These are phyloP conservation scores for Batkoa obscura DNA, from an alignment of 371 early-diverging fungal species.

Conservation along the genomic window DNA sequence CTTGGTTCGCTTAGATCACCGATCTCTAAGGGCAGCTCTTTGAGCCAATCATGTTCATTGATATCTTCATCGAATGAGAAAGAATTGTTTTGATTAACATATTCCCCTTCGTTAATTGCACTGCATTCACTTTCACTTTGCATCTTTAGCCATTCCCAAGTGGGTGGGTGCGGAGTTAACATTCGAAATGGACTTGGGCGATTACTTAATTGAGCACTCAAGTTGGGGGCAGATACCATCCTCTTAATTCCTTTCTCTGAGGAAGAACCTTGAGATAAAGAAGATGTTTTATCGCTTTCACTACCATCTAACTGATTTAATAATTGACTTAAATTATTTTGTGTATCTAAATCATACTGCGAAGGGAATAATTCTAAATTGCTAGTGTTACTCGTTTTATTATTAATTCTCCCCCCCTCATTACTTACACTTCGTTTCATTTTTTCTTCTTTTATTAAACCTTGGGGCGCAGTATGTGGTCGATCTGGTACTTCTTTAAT, in stretches of 20 bases:
- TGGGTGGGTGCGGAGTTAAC: slow-evolving; percentile 1
- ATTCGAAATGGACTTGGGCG: background rate
- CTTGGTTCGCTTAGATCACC: background rate
- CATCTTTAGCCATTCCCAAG: background rate
- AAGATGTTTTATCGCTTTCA: background rate
- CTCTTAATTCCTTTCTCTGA: background rate
- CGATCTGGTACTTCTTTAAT: background rate
- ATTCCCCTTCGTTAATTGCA: background rate
- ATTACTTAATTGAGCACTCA: background rate
- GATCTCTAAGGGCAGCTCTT: background rate
- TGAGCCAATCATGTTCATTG: background rate
- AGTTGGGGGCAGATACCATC: background rate
- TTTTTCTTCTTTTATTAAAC: background rate
- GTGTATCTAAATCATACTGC: background rate
- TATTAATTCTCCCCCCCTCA: background rate
- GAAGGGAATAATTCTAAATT: background rate
- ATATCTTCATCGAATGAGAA: background rate
- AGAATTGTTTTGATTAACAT: too few relatives aligned
- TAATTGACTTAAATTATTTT: background rate
- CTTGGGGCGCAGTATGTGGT: background rate
- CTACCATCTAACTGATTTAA: background rate
- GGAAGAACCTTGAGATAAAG: background rate
- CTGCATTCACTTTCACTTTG: background rate
- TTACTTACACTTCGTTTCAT: background rate
- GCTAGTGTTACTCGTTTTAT: background rate